Conservation (phyloP, 352 stramenopile species). For the Pythium grandisporangium region DNA sequence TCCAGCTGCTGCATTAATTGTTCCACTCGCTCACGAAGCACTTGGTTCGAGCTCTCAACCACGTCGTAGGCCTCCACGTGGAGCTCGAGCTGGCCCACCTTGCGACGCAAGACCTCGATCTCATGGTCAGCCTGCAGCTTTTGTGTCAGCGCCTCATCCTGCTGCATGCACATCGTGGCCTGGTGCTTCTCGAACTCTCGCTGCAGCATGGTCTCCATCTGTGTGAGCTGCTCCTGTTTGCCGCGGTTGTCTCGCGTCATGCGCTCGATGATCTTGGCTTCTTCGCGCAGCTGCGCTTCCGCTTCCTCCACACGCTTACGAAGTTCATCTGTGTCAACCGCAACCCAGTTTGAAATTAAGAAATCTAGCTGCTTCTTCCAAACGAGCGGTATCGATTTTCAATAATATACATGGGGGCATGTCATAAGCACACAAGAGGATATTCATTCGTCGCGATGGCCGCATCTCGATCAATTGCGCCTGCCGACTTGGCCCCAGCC, state of each 20-base stretch:
- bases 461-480: constrained; percentile 17
- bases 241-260: constrained; percentile 66
- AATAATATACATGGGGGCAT: too few species aligned
- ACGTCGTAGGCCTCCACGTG: constrained; percentile 69
- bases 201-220: constrained; percentile 51
- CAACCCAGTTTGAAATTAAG: too few species aligned
- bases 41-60: constrained; percentile 43
- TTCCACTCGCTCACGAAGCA: constrained; percentile 43
- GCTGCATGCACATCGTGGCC: constrained; percentile 35
- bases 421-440: constrained; percentile 27
- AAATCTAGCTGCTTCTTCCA: too few species aligned
- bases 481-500: not conserved
- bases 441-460: constrained; percentile 71
- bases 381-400: too few species aligned
- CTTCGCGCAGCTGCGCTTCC: constrained; percentile 61
- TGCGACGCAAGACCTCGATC: constrained; percentile 44
- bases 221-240: constrained; percentile 64
- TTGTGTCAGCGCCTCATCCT: constrained; percentile 52
- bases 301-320: constrained; percentile 60
- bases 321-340: constrained; percentile 40
- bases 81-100: constrained; percentile 48
- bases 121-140: constrained; percentile 48
- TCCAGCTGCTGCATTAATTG: constrained; percentile 60
- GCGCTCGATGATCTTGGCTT: constrained; percentile 76
- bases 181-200: constrained; percentile 59